Percentiles rank a stretch among this genome's conserved stretches.
Conservation (phyloP, 108 stramenopile species). For the Nitzschia putrida region DNA sequence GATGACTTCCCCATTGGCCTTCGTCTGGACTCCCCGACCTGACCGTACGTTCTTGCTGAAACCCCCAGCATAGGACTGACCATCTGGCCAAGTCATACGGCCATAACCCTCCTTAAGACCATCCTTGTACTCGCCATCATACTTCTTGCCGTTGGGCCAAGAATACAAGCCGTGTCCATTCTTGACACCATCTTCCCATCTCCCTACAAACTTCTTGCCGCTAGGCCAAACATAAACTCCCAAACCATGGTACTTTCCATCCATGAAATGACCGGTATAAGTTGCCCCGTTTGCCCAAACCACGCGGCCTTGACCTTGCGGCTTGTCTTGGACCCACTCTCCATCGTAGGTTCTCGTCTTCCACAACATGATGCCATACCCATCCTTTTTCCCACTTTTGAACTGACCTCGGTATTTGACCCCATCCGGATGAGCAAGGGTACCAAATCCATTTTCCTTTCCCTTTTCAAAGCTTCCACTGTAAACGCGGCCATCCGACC, state of each 20-base stretch:
- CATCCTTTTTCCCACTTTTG: conserved; percentile 37
- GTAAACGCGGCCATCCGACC: conserved; percentile 42
- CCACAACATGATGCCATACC: conserved; percentile 51
- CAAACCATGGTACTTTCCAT: conserved; percentile 47
- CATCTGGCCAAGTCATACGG: conserved; percentile 43
- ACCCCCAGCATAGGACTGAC: conserved; percentile 43
- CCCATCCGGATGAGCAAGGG: conserved; percentile 44
- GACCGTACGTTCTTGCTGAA: conserved; percentile 37
- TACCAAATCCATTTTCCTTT: conserved; percentile 55
- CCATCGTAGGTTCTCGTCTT: conserved; percentile 49
- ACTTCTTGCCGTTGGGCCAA: conserved; percentile 42
- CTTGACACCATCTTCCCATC: conserved; percentile 44
- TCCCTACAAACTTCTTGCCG: conserved; percentile 47
- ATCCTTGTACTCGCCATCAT: conserved; percentile 46
- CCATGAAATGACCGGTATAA: conserved; percentile 46
- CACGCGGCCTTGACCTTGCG: conserved; percentile 47
- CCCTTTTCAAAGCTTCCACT: conserved; percentile 51
- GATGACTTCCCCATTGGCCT: conserved; percentile 17
- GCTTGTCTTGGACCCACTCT: conserved; percentile 42
- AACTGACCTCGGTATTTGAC: conserved; percentile 53
- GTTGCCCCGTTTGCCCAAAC: conserved; percentile 49
- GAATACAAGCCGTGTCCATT: conserved; percentile 36
- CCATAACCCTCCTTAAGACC: conserved; percentile 56
- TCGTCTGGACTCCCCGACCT: conserved; percentile 43
- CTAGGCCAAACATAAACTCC: conserved; percentile 41